A percentile compares a stretch with the other conserved stretches of the same genome.
These are phyloP conservation scores for Anthracocystis setariae DNA, from an alignment of 1,284 basidiomycete species.

Conservation along the genomic window DNA sequence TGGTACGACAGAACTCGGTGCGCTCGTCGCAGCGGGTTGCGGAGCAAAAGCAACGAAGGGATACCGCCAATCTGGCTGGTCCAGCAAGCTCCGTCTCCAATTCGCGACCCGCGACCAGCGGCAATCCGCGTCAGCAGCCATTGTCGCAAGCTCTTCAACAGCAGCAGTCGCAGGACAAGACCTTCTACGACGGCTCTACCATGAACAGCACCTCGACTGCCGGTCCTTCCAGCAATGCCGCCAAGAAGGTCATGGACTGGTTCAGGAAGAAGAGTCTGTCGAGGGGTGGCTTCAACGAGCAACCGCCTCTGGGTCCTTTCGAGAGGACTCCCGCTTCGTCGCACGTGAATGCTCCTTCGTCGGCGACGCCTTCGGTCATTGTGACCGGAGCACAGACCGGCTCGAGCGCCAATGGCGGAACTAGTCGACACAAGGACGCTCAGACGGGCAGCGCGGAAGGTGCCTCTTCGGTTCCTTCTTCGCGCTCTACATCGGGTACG, in stretches of 20 bases:
- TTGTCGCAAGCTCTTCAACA: slow-evolving; percentile 15
- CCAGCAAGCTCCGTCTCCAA: slow-evolving; percentile 11
- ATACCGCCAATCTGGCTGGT: slow-evolving; percentile 21
- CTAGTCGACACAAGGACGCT: slow-evolving; percentile 28
- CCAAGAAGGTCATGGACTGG: slow-evolving; percentile 76
- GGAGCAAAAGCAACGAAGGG: slow-evolving; percentile 19
- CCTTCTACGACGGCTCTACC: slow-evolving; percentile 42
- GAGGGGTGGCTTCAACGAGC: slow-evolving; percentile 62
- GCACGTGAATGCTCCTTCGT: slow-evolving; percentile 1
- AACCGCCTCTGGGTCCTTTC: slow-evolving; percentile 55
- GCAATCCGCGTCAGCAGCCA: slow-evolving; percentile 17
- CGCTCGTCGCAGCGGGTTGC: slow-evolving; percentile 30
- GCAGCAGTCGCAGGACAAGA: slow-evolving; percentile 25
- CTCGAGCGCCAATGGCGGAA: slow-evolving; percentile 7
- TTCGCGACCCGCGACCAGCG: slow-evolving; percentile 20
- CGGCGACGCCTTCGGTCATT: slow-evolving; percentile 36
- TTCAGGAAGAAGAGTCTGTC: slow-evolving; percentile 73
- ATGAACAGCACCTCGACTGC: slow-evolving; percentile 56
- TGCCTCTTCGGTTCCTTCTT: slow-evolving; percentile 54
- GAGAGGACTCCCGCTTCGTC: slow-evolving; percentile 34
- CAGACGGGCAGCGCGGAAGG: slow-evolving; percentile 31
- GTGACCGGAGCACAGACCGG: slow-evolving; percentile 36
- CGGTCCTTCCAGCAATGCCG: slow-evolving; percentile 70
- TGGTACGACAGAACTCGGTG: slow-evolving; percentile 11
- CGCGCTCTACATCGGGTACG: slow-evolving; percentile 62